Evolutionary conservation across 2,329 filamentous ascomycete genomes (phyloP).

Genomic region (Ophiostoma ulmi): DNA sequence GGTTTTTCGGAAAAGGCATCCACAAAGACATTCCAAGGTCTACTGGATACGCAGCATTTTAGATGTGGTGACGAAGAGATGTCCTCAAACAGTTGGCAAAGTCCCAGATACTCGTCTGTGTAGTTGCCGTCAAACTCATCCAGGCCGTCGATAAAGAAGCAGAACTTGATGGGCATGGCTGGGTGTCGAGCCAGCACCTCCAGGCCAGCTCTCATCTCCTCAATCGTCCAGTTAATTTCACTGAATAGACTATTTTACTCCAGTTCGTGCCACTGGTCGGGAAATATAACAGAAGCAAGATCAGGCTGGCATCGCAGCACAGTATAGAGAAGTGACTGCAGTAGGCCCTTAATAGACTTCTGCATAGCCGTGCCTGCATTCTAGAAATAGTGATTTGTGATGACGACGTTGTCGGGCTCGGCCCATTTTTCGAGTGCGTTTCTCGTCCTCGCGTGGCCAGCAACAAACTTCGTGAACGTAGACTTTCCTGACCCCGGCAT

Average conservation of each 20-base stretch:
- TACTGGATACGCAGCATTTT: background rate
- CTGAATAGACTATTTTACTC: background rate
- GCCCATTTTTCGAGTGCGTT: background rate
- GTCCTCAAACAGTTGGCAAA: background rate
- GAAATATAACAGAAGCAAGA: background rate
- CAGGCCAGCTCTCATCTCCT: background rate
- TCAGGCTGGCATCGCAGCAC: background rate
- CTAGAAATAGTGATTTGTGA: background rate
- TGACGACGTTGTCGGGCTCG: background rate
- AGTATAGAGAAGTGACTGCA: background rate
- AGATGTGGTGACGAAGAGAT: background rate
- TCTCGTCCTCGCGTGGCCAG: background rate
- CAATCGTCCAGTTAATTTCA: background rate
- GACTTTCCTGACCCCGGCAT: background rate
- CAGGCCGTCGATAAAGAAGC: background rate
- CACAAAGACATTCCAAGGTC: background rate
- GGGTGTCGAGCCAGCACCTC: background rate
- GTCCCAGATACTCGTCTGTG: background rate
- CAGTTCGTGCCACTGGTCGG: background rate
- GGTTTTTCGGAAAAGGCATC: background rate
- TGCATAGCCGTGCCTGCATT: background rate
- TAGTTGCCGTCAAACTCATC: background rate
- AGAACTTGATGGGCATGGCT: background rate
- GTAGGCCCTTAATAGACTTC: background rate
- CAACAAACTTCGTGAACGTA: background rate